Evolutionary conservation across 2,329 filamentous ascomycete species (phyloP), one percentile per base, ranked within the genome.

Genomic region (Metarhizium album): DNA sequence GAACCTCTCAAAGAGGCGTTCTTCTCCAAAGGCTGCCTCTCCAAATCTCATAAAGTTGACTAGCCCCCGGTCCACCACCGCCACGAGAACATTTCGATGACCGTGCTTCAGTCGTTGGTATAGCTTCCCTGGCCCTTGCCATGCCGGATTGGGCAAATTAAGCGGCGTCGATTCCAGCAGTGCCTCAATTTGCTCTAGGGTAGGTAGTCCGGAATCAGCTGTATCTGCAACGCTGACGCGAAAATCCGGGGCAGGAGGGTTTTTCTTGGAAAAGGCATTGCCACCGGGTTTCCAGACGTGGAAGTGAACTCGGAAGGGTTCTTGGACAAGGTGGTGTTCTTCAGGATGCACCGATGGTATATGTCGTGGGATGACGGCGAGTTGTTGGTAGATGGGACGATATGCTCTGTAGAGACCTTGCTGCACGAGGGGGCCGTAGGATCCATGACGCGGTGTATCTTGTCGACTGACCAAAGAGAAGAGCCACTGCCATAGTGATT

Each of bases 41-140:
- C 79, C 82, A 52, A 96, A 76, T 23, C 87, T 74, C 60, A 96
- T 74, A 64, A 91, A 97, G 65, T 91, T 97, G 45, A 90, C 85
- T 22, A 97, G 76, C 0, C 93, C 93, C 55, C 89, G 80, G 64
- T 97, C 93, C 33, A 96, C 90, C 2, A 97, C 79, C 0, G 90
- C 93, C 23, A 98, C 65, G 33, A 96, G 74, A 31, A 93, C 86
- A 66, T 88, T 93, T 56, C 88, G 79, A 64, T 85, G 83, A 2
- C 90, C 93, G 60, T 95, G 83, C 67, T 90, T 91, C 55, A 97
- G 70, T 53, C 87, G 82, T 60, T 84, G 79, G 62, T 94, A 93
- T 56, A 90, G 67, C 63, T 64, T 72, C 60, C 62, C 79, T 64
- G 67, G 74, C 45, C 64, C 55, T 37, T 64, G 64, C 61, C 62